A percentile compares a stretch with the other conserved stretches of the same genome.
phyloP scores from a whole-genome alignment of 1,139 yeast species.

The Magnusiomyces tetraspermus region DNA sequence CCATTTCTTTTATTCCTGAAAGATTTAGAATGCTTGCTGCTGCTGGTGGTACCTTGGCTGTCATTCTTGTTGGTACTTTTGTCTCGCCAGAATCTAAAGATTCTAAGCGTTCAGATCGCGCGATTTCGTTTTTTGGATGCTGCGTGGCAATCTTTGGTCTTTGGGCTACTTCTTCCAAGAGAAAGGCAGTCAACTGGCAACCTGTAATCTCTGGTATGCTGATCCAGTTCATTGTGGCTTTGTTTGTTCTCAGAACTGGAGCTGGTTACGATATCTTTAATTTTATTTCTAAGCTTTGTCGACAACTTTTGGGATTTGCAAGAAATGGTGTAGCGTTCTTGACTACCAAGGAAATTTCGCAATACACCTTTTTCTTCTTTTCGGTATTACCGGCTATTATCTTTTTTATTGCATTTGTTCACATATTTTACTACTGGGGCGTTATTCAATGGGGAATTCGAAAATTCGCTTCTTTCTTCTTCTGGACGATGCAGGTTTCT shows the following conservation, averaged over 20 bases:
- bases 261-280: constrained; percentile 57
- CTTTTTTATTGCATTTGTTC: constrained; percentile 57
- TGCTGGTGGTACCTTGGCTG: constrained; percentile 38
- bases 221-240: constrained; percentile 52
- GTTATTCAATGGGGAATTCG: constrained; percentile 53
- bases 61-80: constrained; percentile 42
- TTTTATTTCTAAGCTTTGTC: constrained; percentile 51
- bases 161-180: constrained; percentile 41
- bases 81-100: constrained; percentile 36
- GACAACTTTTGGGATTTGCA: constrained; percentile 53
- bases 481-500: constrained; percentile 51
- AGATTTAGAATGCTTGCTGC: constrained; percentile 40
- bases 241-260: constrained; percentile 53
- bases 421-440: constrained; percentile 53
- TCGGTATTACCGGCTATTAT: constrained; percentile 54
- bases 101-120: constrained; percentile 46
- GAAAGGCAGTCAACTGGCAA: constrained; percentile 46
- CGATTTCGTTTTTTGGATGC: constrained; percentile 51
- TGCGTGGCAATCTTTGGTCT: constrained; percentile 42
- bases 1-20: constrained; percentile 35
- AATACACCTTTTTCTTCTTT: constrained; percentile 42
- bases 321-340: constrained; percentile 46
- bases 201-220: constrained; percentile 55
- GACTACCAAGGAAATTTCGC: constrained; percentile 26
- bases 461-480: constrained; percentile 51